Evolutionary conservation across 169 alveolate species (phyloP).

Genomic region (Plasmodium gallinaceum): DNA sequence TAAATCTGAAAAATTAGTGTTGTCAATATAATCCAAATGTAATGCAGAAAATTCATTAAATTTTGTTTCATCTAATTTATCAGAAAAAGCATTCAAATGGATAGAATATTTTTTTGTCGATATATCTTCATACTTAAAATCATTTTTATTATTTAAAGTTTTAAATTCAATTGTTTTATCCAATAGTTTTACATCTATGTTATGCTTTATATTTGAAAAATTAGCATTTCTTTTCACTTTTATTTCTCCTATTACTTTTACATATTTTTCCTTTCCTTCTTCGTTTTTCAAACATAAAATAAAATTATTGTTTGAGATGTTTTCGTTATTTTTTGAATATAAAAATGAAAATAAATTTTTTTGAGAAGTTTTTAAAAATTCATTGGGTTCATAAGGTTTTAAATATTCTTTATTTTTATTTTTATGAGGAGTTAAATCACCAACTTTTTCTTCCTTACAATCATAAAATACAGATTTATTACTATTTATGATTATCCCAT

Average conservation of each 20-base stretch:
- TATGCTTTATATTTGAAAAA: slow-evolving; percentile 49
- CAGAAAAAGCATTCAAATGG: slow-evolving; percentile 72
- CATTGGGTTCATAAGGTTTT: slow-evolving; percentile 28
- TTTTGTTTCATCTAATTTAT: slow-evolving; percentile 64
- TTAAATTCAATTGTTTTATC: slow-evolving; percentile 42
- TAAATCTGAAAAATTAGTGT: slow-evolving; percentile 53
- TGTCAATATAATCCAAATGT: slow-evolving; percentile 71
- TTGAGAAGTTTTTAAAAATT: slow-evolving; percentile 25
- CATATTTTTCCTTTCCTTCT: slow-evolving; percentile 53
- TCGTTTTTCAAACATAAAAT: slow-evolving; percentile 51
- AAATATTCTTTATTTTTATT: background rate
- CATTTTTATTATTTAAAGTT: slow-evolving; percentile 33
- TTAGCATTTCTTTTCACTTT: slow-evolving; percentile 55
- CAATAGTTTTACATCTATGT: slow-evolving; percentile 51
- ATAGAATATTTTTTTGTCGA: slow-evolving; percentile 38
- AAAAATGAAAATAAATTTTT: slow-evolving; percentile 50
- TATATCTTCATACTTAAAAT: slow-evolving; percentile 25
- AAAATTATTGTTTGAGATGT: slow-evolving; percentile 25
- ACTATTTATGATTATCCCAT: background rate
- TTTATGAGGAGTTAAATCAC: background rate
- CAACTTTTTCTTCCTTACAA: slow-evolving; percentile 39
- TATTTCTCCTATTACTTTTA: slow-evolving; percentile 67
- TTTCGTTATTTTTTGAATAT: slow-evolving; percentile 66
- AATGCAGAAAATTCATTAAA: slow-evolving; percentile 63
- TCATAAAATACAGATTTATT: slow-evolving; percentile 29